phyloP scores from a whole-genome alignment of 2,329 filamentous ascomycete species.

The Phaeoacremonium minimum region DNA sequence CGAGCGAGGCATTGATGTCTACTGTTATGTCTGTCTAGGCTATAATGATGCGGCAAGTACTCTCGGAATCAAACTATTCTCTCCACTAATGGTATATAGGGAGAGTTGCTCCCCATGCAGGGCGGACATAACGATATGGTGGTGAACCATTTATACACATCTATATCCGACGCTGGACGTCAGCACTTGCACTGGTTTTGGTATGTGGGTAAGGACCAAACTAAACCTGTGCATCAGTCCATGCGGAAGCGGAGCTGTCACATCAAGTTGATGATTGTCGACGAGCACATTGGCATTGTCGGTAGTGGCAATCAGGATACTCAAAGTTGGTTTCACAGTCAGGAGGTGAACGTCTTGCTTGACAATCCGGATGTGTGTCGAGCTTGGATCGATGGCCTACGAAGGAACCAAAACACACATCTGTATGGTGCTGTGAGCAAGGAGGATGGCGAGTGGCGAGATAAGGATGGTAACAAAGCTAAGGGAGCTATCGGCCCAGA shows the following conservation, averaged over 20 bases:
- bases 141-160: slow-evolving; percentile 52
- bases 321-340: slow-evolving; percentile 73
- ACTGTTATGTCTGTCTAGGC: slow-evolving; percentile 69
- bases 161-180: slow-evolving; percentile 43
- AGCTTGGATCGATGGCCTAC: slow-evolving; percentile 52
- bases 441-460: slow-evolving; percentile 59
- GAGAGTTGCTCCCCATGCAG: slow-evolving; percentile 71
- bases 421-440: slow-evolving; percentile 48
- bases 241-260: slow-evolving; percentile 67
- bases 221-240: slow-evolving; percentile 59
- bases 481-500: slow-evolving; percentile 46
- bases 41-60: slow-evolving; percentile 65
- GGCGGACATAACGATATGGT: slow-evolving; percentile 74
- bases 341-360: slow-evolving; percentile 74
- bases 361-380: slow-evolving; percentile 59
- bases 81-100: slow-evolving; percentile 35
- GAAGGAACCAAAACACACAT: slow-evolving; percentile 59
- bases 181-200: slow-evolving; percentile 57
- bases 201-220: slow-evolving; percentile 73
- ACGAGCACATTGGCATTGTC: slow-evolving; percentile 64
- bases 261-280: slow-evolving; percentile 73
- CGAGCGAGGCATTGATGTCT: slow-evolving; percentile 63
- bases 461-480: slow-evolving; percentile 42
- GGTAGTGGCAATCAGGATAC: slow-evolving; percentile 80
- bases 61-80: background rate